Percentiles rank a stretch among this genome's conserved stretches.
Evolutionary conservation across 768 basidiomycete species (phyloP).

Genomic region (Floccularia luteovirens): DNA sequence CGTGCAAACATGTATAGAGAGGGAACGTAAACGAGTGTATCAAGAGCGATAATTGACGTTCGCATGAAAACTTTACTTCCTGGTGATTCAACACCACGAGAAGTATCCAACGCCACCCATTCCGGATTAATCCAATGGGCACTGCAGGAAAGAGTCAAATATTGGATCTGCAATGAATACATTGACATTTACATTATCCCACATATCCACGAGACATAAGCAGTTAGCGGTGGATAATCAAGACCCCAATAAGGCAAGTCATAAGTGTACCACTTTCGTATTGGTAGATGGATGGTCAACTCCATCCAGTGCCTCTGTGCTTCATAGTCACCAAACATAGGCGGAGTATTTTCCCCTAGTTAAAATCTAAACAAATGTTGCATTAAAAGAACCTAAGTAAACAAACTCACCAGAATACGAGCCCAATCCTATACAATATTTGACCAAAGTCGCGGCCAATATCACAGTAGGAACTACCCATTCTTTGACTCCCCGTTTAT

Average conservation of each 20-base stretch:
- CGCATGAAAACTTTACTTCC: slow-evolving; percentile 78
- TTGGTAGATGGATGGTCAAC: slow-evolving; percentile 69
- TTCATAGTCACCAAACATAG: slow-evolving; percentile 90
- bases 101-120: slow-evolving; percentile 67
- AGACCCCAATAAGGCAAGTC: slow-evolving; percentile 90
- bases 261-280: slow-evolving; percentile 79
- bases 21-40: slow-evolving; percentile 67
- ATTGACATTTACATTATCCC: slow-evolving; percentile 59
- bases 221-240: slow-evolving; percentile 92
- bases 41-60: slow-evolving; percentile 58
- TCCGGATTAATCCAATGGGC: slow-evolving; percentile 33
- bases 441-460: slow-evolving; percentile 48
- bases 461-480: slow-evolving; percentile 55
- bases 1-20: slow-evolving; percentile 61
- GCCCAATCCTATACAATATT: slow-evolving; percentile 66
- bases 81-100: slow-evolving; percentile 65
- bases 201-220: slow-evolving; percentile 82
- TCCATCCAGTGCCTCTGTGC: slow-evolving; percentile 97
- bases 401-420: slow-evolving; percentile 68
- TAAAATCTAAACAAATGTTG: not conserved
- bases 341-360: slow-evolving; percentile 61
- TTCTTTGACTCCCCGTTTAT: slow-evolving; percentile 48
- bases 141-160: too few relatives aligned
- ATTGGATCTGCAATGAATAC: not conserved
- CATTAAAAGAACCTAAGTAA: not conserved